Evolutionary conservation across 495 filamentous ascomycete species (phyloP), one percentile per base, ranked within the genome.

Genomic region (Polyplosphaeria fusca): DNA sequence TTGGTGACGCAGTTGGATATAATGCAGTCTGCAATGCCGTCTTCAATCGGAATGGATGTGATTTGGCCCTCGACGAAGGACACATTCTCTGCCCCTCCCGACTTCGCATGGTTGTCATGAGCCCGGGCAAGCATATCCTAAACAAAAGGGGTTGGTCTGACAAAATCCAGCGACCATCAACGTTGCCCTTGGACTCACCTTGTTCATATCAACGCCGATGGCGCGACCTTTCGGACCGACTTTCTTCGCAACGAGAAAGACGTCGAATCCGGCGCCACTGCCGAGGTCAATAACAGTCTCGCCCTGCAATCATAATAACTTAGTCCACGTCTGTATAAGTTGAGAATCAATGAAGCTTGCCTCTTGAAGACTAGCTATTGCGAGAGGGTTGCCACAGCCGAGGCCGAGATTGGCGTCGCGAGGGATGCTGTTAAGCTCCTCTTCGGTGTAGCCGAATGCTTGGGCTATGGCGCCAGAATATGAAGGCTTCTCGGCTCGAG

Each of bases 121-220:
- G 82, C 79, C 14, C 72, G 69, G 19, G 69, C 67, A 12, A 86
- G 70, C 84, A 87, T 86, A 58, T 81, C 75, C 81, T 84, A 26
- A 19, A 20, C 28, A 12, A 26, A 49, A 7, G 39, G 39, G 7
- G 30, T 37, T 37, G 30, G 30, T 37, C 30, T 37, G 30, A 37
- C 30, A 37, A 37, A 37, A 37, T 60, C 39, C 59, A 38, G 4
- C 40, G 18, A 47, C 18, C 23, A 11, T 30, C 38, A n/a, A n/a
- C n/a, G n/a, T n/a, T n/a, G n/a, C n/a, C n/a, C n/a, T n/a, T n/a
- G n/a, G 11, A 13, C 3, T 38, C 48, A 80, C 82, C 62, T 83
- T 73, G 57, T 77, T 86, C 79, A 87, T 87, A 67, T 88, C 85
- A 19, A 87, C 69, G 14, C 84, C 85, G 47, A 85, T 82, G 1